phyloP scores from a whole-genome alignment of 2,329 filamentous ascomycete genomes.

The Paracorniculantispora psalliotae region DNA sequence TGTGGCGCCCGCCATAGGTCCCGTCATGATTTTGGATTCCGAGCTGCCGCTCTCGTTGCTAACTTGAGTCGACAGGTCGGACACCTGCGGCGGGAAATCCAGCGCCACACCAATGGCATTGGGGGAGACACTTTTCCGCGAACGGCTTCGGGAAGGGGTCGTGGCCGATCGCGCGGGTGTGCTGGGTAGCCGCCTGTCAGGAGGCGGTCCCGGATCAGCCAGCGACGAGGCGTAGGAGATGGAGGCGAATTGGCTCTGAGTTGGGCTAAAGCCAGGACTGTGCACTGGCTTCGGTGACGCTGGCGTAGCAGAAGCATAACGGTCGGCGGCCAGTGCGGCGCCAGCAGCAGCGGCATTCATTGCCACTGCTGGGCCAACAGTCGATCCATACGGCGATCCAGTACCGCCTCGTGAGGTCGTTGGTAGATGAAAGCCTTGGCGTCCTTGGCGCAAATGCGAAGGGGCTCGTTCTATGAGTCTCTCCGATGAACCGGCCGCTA shows the following conservation, averaged over 20 bases:
- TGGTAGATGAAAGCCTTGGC: constrained; percentile 4
- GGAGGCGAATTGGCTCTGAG: constrained; percentile 2
- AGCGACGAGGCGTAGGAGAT: constrained; percentile 13
- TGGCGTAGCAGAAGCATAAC: background rate
- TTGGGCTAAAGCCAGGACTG: background rate
- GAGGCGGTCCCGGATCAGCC: constrained; percentile 39
- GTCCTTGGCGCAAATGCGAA: background rate
- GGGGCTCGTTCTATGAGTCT: background rate
- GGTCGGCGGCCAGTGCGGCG: background rate
- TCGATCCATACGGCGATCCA: background rate
- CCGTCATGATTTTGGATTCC: constrained; percentile 7
- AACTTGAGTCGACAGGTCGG: background rate
- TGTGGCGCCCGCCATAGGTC: constrained; percentile 10
- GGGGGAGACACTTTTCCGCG: background rate
- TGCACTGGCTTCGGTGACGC: background rate
- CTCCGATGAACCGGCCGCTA: constrained; percentile 26
- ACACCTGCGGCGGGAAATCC: background rate
- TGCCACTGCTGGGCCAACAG: background rate
- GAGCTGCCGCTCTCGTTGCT: constrained; percentile 1
- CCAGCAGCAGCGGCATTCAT: background rate
- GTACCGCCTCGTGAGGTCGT: background rate
- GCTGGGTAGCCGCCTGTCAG: constrained; percentile 37
- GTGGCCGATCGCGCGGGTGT: constrained; percentile 20
- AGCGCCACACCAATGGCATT: constrained; percentile 9
- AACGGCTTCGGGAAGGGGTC: background rate